Conservation (phyloP, 345 rosid species). For the Garcia nutans region DNA sequence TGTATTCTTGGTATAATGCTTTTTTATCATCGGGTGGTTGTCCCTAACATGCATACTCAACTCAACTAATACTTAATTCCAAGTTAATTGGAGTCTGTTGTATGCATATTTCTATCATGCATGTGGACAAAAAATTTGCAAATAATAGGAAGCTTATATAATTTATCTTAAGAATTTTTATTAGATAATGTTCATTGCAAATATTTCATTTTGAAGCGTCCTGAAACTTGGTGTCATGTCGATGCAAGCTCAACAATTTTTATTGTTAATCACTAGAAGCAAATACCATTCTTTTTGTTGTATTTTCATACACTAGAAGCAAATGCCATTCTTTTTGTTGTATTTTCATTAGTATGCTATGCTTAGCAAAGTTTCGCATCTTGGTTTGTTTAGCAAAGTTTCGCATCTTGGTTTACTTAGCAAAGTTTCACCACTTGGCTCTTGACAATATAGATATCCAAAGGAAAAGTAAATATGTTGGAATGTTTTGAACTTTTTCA, state of each 20-base stretch:
- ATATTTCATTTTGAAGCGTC: background rate
- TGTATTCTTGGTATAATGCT: background rate
- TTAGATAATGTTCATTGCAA: too few relatives aligned
- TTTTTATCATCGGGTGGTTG: background rate
- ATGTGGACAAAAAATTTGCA: background rate
- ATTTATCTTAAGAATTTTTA: too few relatives aligned
- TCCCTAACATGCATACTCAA: background rate
- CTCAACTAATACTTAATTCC: too few relatives aligned
- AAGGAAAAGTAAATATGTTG: background rate
- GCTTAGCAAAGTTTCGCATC: too few relatives aligned
- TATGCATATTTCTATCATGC: background rate
- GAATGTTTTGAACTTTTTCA: background rate
- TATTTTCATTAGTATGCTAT: background rate
- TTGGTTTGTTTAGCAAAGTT: background rate
- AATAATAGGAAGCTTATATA: too few relatives aligned
- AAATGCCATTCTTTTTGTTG: background rate
- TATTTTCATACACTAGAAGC: background rate
- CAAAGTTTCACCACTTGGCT: background rate
- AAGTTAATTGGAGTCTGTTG: too few relatives aligned
- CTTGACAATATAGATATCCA: background rate
- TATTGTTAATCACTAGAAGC: background rate
- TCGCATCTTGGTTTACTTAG: background rate
- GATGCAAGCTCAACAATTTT: background rate
- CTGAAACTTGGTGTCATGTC: background rate
- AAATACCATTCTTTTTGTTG: background rate